phyloP scores from a whole-genome alignment of 2,329 filamentous ascomycete genomes.

The Alternaria gansuensis region DNA sequence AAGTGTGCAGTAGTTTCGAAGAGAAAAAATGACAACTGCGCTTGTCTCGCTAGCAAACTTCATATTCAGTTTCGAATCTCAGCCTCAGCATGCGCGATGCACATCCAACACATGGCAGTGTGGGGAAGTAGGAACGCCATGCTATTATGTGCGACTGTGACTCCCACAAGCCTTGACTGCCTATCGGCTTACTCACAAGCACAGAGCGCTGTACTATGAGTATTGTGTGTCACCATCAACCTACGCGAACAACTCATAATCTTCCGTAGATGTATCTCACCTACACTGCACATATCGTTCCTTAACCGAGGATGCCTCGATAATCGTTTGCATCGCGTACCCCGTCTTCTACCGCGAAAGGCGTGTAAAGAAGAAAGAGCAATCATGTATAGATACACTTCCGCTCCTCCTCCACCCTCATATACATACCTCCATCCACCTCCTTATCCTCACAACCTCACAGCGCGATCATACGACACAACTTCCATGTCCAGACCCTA shows the following conservation, averaged over 20 bases:
- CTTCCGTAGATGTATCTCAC: conserved; percentile 4
- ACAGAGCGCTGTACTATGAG: conserved; percentile 5
- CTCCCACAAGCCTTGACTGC: conserved; percentile 18
- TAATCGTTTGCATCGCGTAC: not conserved
- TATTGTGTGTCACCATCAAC: conserved; percentile 19
- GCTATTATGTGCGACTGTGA: conserved; percentile 17
- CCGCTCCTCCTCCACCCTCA: not conserved
- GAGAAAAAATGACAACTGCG: not conserved
- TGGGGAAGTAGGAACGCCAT: conserved; percentile 8
- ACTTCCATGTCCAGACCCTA: conserved; percentile 12
- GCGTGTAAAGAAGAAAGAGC: conserved; percentile 9
- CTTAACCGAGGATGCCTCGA: not conserved
- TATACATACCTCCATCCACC: not conserved
- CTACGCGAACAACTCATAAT: not conserved
- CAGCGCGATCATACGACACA: conserved; percentile 6
- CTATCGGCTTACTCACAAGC: conserved; percentile 9
- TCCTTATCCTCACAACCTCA: conserved; percentile 6
- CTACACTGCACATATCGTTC: not conserved
- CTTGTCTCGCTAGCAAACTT: not conserved
- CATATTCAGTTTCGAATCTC: not conserved
- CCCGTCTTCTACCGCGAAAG: not conserved
- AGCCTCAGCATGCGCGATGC: not conserved
- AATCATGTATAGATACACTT: conserved; percentile 12
- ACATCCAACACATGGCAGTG: conserved; percentile 1
- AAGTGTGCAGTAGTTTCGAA: not conserved